Percentiles rank a stretch among this genome's conserved stretches.
Evolutionary conservation across 2,329 filamentous ascomycete genomes (phyloP).

Genomic region (Paraphaeosphaeria sporulosa): DNA sequence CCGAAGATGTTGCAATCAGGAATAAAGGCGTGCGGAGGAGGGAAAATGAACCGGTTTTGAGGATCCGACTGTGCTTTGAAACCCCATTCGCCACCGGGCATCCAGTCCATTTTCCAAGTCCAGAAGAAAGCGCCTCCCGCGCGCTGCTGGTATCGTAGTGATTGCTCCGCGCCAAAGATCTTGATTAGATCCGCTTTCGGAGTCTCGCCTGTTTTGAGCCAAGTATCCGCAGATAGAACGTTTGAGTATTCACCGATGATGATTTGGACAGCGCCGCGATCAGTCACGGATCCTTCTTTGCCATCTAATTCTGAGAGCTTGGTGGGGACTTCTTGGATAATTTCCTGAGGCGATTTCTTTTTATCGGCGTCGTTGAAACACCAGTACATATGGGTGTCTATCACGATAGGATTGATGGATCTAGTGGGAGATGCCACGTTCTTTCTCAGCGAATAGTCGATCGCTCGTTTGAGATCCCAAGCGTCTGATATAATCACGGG

Average conservation of each 20-base stretch:
- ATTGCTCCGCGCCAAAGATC: conserved; percentile 60
- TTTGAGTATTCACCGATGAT: conserved; percentile 67
- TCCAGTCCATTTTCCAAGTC: conserved; percentile 69
- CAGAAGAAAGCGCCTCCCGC: conserved; percentile 65
- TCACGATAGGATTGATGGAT: conserved; percentile 57
- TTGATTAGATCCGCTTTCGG: conserved; percentile 51
- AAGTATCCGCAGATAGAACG: conserved; percentile 61
- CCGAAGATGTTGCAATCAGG: conserved; percentile 41
- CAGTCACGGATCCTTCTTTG: conserved; percentile 57
- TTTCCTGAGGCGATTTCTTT: conserved; percentile 59
- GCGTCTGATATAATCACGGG: conserved; percentile 67
- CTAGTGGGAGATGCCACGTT: conserved; percentile 44
- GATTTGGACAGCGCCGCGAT: conserved; percentile 59
- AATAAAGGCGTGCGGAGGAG: conserved; percentile 42
- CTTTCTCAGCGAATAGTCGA: conserved; percentile 56
- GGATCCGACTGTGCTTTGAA: conserved; percentile 60
- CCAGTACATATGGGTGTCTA: conserved; percentile 69
- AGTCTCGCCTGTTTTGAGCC: conserved; percentile 47
- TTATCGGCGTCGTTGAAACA: conserved; percentile 64
- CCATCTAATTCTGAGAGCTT: conserved; percentile 57
- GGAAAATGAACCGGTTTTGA: conserved; percentile 42
- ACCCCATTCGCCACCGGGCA: conserved; percentile 68
- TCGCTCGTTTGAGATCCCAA: conserved; percentile 59
- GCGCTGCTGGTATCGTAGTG: conserved; percentile 57
- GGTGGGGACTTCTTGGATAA: conserved; percentile 55